A percentile compares a stretch with the other conserved stretches of the same genome.
phyloP scores from a whole-genome alignment of 768 basidiomycete species.

The Artomyces pyxidatus region DNA sequence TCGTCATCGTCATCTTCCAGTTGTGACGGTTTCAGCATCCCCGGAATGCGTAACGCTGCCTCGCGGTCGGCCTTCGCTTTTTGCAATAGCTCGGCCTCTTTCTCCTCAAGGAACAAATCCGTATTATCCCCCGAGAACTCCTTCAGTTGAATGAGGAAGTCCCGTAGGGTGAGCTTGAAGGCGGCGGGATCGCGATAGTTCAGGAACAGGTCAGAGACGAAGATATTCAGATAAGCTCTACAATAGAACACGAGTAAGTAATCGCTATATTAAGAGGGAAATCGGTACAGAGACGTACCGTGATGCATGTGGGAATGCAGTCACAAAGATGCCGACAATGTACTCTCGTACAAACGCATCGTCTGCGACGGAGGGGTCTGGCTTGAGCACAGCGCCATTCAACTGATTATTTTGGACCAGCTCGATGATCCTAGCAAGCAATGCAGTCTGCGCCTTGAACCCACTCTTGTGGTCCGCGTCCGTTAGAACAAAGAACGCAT shows the following conservation, averaged over 20 bases:
- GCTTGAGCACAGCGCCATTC: conserved; percentile 79
- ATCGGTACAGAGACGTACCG: conserved; percentile 40
- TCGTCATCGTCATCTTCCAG: conserved; percentile 92
- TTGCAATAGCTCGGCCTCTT: conserved; percentile 74
- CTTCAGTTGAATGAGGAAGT: conserved; percentile 96
- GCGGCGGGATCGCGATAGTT: conserved; percentile 73
- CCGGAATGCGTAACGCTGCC: conserved; percentile 88
- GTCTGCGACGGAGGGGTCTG: conserved; percentile 72
- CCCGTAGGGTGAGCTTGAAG: conserved; percentile 91
- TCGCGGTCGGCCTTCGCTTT: conserved; percentile 81
- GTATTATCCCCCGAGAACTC: conserved; percentile 95
- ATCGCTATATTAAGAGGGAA: conserved; percentile 1
- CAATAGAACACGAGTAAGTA: conserved; percentile 5
- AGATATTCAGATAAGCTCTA: conserved; percentile 67
- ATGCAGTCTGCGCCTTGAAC: conserved; percentile 88
- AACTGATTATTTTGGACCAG: conserved; percentile 79
- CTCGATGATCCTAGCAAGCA: conserved; percentile 92
- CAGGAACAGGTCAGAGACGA: conserved; percentile 60
- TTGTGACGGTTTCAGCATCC: conserved; percentile 94
- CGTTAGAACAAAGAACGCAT: conserved; percentile 95
- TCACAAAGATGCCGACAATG: conserved; percentile 76
- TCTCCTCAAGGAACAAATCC: conserved; percentile 90
- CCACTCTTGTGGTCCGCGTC: conserved; percentile 99
- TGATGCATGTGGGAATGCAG: conserved; percentile 89
- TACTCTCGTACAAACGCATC: conserved; percentile 76